Evolutionary conservation across 2,329 filamentous ascomycete species (phyloP).

Genomic region (Penicillium crustosum): DNA sequence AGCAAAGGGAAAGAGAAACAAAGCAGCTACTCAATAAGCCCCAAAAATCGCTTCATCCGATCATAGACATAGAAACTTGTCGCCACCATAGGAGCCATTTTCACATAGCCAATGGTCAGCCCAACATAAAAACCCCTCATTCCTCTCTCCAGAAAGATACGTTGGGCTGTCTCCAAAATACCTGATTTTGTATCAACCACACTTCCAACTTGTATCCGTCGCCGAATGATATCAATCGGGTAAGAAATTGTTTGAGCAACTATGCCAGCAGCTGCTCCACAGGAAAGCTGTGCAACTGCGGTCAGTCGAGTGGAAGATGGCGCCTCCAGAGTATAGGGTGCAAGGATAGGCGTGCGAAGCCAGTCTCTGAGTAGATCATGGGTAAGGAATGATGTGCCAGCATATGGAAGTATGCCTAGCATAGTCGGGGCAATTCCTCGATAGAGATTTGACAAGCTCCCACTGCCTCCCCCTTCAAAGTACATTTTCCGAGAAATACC

Average conservation of each 20-base stretch:
- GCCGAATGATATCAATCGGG: conserved; percentile 85
- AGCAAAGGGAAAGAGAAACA: not conserved
- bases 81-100: conserved; percentile 86
- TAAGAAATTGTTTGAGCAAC: conserved; percentile 91
- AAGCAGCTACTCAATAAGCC: not conserved
- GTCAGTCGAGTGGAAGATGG: conserved; percentile 39
- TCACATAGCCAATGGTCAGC: conserved; percentile 90
- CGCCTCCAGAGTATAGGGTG: conserved; percentile 70
- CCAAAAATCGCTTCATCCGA: conserved; percentile 32
- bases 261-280: conserved; percentile 78
- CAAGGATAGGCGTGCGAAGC: conserved; percentile 68
- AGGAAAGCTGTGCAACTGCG: not conserved
- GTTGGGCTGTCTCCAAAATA: conserved; percentile 72
- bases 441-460: conserved; percentile 85
- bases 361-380: conserved; percentile 88
- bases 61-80: conserved; percentile 69
- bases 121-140: conserved; percentile 86
- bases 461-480: conserved; percentile 62
- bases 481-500: conserved; percentile 85
- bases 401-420: conserved; percentile 94
- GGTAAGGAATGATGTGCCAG: conserved; percentile 90
- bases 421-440: conserved; percentile 88
- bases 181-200: conserved; percentile 84
- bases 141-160: conserved; percentile 75
- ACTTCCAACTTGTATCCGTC: conserved; percentile 93